Evolutionary conservation across 495 filamentous ascomycete genomes (phyloP), one percentile per base, ranked within the genome.

Genomic region (Xanthoparmelia taractica): DNA sequence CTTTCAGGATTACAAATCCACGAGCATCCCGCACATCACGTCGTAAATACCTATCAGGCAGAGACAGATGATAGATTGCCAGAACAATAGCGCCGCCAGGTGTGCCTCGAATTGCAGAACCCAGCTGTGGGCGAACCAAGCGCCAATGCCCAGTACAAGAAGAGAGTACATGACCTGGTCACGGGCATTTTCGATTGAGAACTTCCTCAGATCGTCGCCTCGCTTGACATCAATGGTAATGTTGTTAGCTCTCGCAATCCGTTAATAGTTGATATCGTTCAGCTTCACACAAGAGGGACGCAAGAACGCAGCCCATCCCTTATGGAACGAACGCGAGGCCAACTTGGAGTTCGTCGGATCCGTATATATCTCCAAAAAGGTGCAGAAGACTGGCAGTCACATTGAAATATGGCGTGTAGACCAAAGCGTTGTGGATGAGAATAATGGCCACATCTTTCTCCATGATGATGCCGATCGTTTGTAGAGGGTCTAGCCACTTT

Each of bases 161-260:
- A 20, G 40, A n/a, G n/a, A n/a, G 40, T 43, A 20, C 40, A 43
- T 43, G 11, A 63, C 74, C 75, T 50, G 73, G 62, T 82, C 71
- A 17, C 80, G 75, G 8, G 74, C 75, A 36, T 71, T 64, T 74
- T 82, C 71, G 62, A 82, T 76, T 20, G 79, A 77, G 50, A 80
- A 77, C 12, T 73, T 59, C 25, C 63, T 61, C 11, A 81, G 63
- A 38, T 81, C 76, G 40, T 43, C 40, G 17, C 40, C 18, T 43
- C 33, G 77, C 72, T 50, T 76, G 73, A 4, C 1, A 18, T 43
- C 40, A 43, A 43, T 20, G 40, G 18, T 43, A 18, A 43, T 43
- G 8, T 43, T 18, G 13, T 79, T 59, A 36, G 4, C 40, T 15
- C 37, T 31, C 34, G 20, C n/a, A 65, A 59, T 20, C 13, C 63